Conservation (phyloP, 345 rosid species). For the Hibiscus tridactylites region DNA sequence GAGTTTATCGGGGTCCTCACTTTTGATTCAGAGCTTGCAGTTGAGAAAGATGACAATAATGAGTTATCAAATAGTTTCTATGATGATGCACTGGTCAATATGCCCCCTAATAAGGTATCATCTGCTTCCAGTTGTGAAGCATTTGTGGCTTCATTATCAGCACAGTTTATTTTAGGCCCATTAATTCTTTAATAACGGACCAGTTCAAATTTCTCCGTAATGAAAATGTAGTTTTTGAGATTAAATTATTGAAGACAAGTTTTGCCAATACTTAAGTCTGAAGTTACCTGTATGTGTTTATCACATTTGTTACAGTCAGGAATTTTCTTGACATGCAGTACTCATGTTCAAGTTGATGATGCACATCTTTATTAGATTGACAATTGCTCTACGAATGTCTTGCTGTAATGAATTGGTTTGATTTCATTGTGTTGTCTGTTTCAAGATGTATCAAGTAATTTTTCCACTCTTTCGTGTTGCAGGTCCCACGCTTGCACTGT, state of each 20-base stretch:
- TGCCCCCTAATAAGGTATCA: conserved; percentile 53
- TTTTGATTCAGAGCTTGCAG: conserved; percentile 36
- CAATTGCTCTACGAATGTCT: not conserved
- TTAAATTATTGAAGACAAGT: not conserved
- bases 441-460: too few relatives aligned
- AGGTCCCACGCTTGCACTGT: conserved; percentile 92
- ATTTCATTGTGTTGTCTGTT: too few relatives aligned
- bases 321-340: not conserved
- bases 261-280: not conserved
- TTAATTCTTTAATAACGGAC: not conserved
- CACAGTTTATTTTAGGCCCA: not conserved
- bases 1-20: conserved; percentile 82
- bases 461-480: conserved; percentile 11
- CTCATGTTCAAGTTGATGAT: not conserved
- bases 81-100: conserved; percentile 44
- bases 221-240: not conserved
- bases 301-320: not conserved
- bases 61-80: conserved; percentile 34
- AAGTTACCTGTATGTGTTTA: not conserved
- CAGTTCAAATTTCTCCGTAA: too few relatives aligned
- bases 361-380: not conserved
- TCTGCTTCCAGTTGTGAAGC: not conserved
- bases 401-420: not conserved
- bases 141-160: not conserved
- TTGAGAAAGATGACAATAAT: conserved; percentile 32